phyloP scores from a whole-genome alignment of 2,329 filamentous ascomycete species.

The Talaromyces sp. region DNA sequence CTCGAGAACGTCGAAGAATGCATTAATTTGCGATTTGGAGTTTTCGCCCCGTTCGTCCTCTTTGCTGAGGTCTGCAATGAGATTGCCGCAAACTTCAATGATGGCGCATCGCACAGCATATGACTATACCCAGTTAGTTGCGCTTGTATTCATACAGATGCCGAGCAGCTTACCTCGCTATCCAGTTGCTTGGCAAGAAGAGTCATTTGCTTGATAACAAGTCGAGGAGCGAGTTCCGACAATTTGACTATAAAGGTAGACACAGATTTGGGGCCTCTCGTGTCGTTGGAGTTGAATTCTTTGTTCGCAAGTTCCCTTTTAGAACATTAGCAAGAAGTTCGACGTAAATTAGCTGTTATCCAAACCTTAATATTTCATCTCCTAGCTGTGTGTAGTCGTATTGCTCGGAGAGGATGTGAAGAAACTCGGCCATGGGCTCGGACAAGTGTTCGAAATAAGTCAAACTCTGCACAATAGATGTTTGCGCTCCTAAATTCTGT shows the following conservation, averaged over 20 bases:
- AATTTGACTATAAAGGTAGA: slow-evolving; percentile 90
- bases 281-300: slow-evolving; percentile 96
- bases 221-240: slow-evolving; percentile 81
- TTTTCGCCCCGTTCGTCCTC: slow-evolving; percentile 89
- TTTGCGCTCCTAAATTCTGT: slow-evolving; percentile 69
- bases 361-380: slow-evolving; percentile 73
- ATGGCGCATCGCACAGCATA: slow-evolving; percentile 90
- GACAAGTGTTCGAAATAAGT: slow-evolving; percentile 99
- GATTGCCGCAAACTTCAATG: slow-evolving; percentile 94
- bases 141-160: background rate
- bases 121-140: slow-evolving; percentile 49
- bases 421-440: slow-evolving; percentile 96
- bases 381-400: slow-evolving; percentile 96
- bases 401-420: slow-evolving; percentile 92
- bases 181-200: slow-evolving; percentile 90
- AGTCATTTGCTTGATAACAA: slow-evolving; percentile 97
- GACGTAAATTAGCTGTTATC: background rate
- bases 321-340: slow-evolving; percentile 16
- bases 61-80: slow-evolving; percentile 84
- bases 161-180: slow-evolving; percentile 65
- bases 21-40: slow-evolving; percentile 89
- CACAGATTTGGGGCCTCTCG: slow-evolving; percentile 90
- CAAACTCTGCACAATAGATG: slow-evolving; percentile 93
- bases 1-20: slow-evolving; percentile 94
- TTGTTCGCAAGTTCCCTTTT: slow-evolving; percentile 84